Percentiles rank a stretch among this genome's conserved stretches.
Conservation (phyloP, 1,139 yeast species). For the Suhomyces chickasaworum region DNA sequence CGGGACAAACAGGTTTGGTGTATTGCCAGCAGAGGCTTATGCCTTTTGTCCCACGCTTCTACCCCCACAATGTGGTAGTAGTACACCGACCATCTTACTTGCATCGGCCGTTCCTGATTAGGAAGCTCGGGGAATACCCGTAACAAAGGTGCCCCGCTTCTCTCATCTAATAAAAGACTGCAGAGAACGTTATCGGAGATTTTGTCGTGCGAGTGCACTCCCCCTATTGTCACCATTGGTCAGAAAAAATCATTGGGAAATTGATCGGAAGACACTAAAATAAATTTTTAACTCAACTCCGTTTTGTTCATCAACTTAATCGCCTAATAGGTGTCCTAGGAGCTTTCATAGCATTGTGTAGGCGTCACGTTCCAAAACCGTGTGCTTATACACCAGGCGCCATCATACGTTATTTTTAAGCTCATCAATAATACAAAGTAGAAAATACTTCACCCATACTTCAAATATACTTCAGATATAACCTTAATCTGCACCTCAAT, state of each 20-base stretch:
- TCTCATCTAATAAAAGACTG: background rate
- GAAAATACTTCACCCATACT: background rate
- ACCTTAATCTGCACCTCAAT: background rate
- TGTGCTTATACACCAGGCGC: background rate
- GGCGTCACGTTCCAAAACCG: conserved; percentile 1
- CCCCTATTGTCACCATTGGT: conserved; percentile 8
- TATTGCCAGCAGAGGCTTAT: too few relatives aligned
- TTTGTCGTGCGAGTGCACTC: conserved; percentile 7
- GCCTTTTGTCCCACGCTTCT: too few relatives aligned
- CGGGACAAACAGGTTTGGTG: too few relatives aligned
- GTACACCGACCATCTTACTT: too few relatives aligned
- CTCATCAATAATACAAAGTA: too few relatives aligned
- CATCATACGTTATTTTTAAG: background rate
- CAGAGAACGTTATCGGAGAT: background rate
- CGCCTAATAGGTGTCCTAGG: background rate
- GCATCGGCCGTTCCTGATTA: background rate
- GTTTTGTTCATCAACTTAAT: background rate
- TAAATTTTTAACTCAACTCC: conserved; percentile 7
- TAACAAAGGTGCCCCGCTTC: background rate
- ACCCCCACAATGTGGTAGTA: too few relatives aligned
- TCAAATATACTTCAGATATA: background rate
- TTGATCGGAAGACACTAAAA: conserved; percentile 20
- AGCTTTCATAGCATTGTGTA: background rate
- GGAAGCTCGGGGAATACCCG: background rate
- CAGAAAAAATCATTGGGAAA: conserved; percentile 18